phyloP scores from a whole-genome alignment of 2,329 filamentous ascomycete species.

The Beauveria rudraprayagi region DNA sequence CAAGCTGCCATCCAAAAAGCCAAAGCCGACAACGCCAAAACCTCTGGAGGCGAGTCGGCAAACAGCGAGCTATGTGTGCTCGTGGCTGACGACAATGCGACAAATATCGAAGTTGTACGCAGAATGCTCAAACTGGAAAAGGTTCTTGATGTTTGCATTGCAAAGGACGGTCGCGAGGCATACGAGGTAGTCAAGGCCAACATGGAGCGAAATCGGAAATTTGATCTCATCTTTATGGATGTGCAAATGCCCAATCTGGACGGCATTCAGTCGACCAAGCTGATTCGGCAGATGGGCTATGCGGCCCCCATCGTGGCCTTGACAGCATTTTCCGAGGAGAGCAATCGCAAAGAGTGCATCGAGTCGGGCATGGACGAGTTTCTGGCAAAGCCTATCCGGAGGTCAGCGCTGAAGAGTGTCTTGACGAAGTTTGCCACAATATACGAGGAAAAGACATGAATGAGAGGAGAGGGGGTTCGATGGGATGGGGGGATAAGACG shows the following conservation, averaged over 20 bases:
- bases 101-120: constrained; percentile 51
- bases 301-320: constrained; percentile 81
- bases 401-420: constrained; percentile 80
- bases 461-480: too few relatives aligned
- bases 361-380: constrained; percentile 92
- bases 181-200: constrained; percentile 76
- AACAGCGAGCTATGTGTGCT: constrained; percentile 66
- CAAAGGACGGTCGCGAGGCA: constrained; percentile 79
- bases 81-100: constrained; percentile 65
- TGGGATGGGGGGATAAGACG: not conserved
- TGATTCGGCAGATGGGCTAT: constrained; percentile 83
- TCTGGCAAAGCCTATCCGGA: constrained; percentile 64
- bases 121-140: constrained; percentile 67
- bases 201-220: constrained; percentile 64
- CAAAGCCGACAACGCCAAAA: constrained; percentile 52
- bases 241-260: constrained; percentile 93
- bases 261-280: constrained; percentile 73
- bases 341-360: constrained; percentile 77
- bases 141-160: constrained; percentile 81
- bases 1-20: constrained; percentile 58
- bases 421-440: constrained; percentile 79
- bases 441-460: constrained; percentile 47
- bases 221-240: constrained; percentile 93
- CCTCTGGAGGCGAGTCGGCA: constrained; percentile 46
- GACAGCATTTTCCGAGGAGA: constrained; percentile 85